Evolutionary conservation across 1,284 basidiomycete species (phyloP), one percentile per base, ranked within the genome.

Genomic region (Filobasidium uniguttulatum): DNA sequence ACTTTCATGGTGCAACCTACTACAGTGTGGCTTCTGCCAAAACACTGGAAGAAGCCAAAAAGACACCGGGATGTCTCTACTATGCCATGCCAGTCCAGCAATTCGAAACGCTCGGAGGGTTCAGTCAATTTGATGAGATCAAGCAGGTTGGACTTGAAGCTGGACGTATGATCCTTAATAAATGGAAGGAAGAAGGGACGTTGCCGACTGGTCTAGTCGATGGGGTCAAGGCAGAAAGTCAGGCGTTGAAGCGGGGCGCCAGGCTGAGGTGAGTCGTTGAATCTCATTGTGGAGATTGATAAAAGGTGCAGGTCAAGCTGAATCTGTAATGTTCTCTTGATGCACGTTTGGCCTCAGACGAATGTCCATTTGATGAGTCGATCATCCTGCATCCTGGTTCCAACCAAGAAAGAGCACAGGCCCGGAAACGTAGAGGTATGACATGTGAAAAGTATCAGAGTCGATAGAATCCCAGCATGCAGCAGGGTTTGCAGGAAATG

Each of bases 31-130:
- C 93, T 54, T 91, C 87, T 56, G 89, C 97, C 30, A 86, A 83
- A 64, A 93, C 86, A 10, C 74, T 98, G 8, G 90, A 96, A 66
- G 90, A 93, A 56, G 91, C 90, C 22, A 98, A 98, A 67, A 77
- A 77, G 3, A 78, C 83, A 4, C 83, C 83, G 5, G 84, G 84
- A 0, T 91, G 88, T 63, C 71, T 96, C 43, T 98, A 98, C 65
- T 82, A 96, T 70, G 78, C 81, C 51, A 88, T 98, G 85, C 94
- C 94, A 0, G 90, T 97, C 17, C 84, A 90, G 59, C 55, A 66
- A 55, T 60, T 60, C 49, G 64, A 68, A 38, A 65, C 66, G 12
- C 53, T 69, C 46, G 66, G 70, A 54, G 70, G 70, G 9, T 69
- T 70, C 59, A 65, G 63, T 38, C 58, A 59, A 46, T 63, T 63